Evolutionary conservation across 441 rosid genomes (phyloP), one percentile per base, ranked within the genome.

Genomic region (Rhodomyrtus psidioides): DNA sequence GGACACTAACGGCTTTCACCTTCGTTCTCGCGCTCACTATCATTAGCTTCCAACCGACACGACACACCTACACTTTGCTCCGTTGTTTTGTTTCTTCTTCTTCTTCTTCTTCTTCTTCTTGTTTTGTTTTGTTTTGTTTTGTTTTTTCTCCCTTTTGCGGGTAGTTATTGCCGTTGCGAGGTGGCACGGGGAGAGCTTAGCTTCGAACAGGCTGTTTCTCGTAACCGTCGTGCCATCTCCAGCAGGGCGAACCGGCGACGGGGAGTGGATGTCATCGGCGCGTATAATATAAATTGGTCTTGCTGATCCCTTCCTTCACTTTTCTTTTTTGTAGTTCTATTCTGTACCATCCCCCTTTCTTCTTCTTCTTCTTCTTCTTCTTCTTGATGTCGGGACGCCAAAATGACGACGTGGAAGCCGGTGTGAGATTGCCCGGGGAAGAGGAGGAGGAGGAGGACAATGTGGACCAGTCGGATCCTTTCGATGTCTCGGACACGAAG

Each of bases 401-500:
- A 39, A 70, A 70, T 24, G 58, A 59, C 24, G 62, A 85, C 24
- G 57, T 86, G 53, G 87, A 82, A 76, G 84, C 30, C 19, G 87
- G 62, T 27, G 54, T 54, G 27, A n/a, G 39, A 26, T 51, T 53
- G 27, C 56, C 51, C 46, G 10, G 55, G 24, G 6, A 70, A 23
- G 82, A 15, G 30, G 65, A 28, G 51, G 53, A 82, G 65, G 39
- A 56, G 75, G 83, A 74, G 49, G 65, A 86, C 83, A 88, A 87
- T 58, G 88, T 82, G 19, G 81, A 59, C 3, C 9, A 9, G 16
- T 28, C 84, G 46, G 84, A 55, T 24, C 87, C 87, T 6, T 86
- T 86, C 27, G 87, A 86, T 55, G 70, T 86, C 9, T n/a, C 84
- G 54, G 44, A 60, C 55, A 86, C 87, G 44, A 86, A 86, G 87